Evolutionary conservation across 148 eudicot genomes (phyloP).

Genomic region (Silene conica): DNA sequence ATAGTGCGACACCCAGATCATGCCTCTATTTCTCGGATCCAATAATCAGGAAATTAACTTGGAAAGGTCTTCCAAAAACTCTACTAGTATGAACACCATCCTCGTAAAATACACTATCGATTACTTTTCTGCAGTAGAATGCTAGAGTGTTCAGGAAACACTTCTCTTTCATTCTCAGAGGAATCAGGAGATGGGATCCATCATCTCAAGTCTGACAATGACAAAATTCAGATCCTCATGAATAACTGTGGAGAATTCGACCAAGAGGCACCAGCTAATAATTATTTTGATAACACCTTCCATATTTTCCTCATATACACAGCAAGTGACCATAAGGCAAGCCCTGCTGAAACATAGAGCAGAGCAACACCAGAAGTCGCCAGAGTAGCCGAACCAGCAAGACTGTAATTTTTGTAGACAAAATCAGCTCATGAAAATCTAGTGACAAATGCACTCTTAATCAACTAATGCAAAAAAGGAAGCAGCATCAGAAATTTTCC

Average conservation of each 20-base stretch:
- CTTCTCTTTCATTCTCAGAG: conserved; percentile 11
- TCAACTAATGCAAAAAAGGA: neutral
- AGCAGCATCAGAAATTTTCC: neutral
- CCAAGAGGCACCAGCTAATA: conserved; percentile 12
- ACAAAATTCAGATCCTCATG: conserved; percentile 21
- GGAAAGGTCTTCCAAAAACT: conserved; percentile 11
- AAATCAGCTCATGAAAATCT: conserved; percentile 1
- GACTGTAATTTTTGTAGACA: conserved; percentile 36
- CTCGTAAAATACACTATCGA: conserved; percentile 9
- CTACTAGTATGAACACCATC: conserved; percentile 18
- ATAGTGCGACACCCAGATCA: conserved; percentile 9
- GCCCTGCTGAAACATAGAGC: conserved; percentile 87
- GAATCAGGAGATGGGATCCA: conserved; percentile 24
- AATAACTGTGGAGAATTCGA: conserved; percentile 19
- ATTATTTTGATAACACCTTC: conserved; percentile 66
- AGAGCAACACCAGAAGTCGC: conserved; percentile 66
- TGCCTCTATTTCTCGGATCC: conserved; percentile 17
- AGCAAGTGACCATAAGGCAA: conserved; percentile 83
- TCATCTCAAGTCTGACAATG: conserved; percentile 22
- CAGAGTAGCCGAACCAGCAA: conserved; percentile 43
- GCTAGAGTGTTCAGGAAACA: conserved; percentile 10
- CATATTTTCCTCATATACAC: conserved; percentile 90
- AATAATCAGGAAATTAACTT: conserved; percentile 5
- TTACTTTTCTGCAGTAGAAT: conserved; percentile 11
- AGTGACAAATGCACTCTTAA: neutral